Base-by-base conservation (phyloP, 2,329 filamentous ascomycete species). In the Diaporthe amygdali region DNA sequence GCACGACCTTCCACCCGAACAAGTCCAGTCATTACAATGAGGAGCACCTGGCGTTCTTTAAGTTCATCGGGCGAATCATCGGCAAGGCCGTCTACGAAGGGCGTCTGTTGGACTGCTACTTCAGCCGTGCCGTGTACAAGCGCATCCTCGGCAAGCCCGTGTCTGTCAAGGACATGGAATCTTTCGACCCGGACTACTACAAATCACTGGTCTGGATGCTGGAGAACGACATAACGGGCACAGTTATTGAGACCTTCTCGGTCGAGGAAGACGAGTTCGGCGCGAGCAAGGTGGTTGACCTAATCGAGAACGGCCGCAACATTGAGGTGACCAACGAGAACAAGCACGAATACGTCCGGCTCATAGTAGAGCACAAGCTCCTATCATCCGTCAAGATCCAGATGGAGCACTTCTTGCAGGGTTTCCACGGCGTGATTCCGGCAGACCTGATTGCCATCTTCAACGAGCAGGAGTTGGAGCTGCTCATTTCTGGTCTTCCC, bases 91-190 rank as follows among this genome's bases (percentile, higher is more conserved):
- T 99, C 61, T 99, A 98, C 81, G 97, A 99, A 84, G 94, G 94
- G 55, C 93, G 96, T 70, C 91, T 99, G 44, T 91, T 99, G 37
- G 96, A 99, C 82, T 99, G 96, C 82, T 97, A 98, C 87, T 99
- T 99, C 86, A 98, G 96, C 83, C 92, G 96, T 79, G 97, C 97
- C 17, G 96, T 99, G 66, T 99, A 99, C 88, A 98, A 98, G 86
- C 93, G 94, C 76, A 98, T 99, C 74, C 90, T 99, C 34, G 94
- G 96, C 79, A 97, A 97, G 81, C 91, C 94, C 4, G 96, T 98
- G 49, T 98, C 95, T 10, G 93, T 99, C 82, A 99, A 99, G 85
- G 96, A 99, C 78, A 98, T 99, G 95, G 96, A 99, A 82, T 98
- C 95, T 27, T 93, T 99, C 73, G 96, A 99, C 81, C 92, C 97